Base-by-base conservation (phyloP, 2,329 filamentous ascomycete genomes). In the Alternaria rosae region DNA sequence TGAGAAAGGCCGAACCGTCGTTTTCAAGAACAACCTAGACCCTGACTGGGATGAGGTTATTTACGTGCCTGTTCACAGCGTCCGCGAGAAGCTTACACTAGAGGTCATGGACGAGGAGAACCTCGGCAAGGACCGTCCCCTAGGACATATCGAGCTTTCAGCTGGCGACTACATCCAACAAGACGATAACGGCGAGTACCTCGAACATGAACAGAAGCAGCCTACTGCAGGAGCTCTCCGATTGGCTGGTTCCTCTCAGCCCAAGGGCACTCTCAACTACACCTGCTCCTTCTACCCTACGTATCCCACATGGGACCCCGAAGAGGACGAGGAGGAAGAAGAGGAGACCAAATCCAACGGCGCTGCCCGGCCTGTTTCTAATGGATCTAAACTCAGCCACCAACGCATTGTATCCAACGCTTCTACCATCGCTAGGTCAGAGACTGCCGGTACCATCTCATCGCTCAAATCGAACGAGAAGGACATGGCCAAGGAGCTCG, bases 91-190 rank as follows among this genome's bases (percentile, higher is more conserved):
- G 74, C 84, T 99, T 28, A 89, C 89, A 1, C 82, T 99, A 17
- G 95, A 99, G 79, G 93, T 98, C 67, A 97, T 99, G 94, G 95
- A 99, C 72, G 89, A 95, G 64, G 95, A 99, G 80, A 94, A 89
- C 70, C 86, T 98, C 74, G 92, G 92, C 72, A 95, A 93, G 77
- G 95, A 99, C 78, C 91, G 95, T 59, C 91, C 91, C 43, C 86
- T 99, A 32, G 95, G 95, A 54, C 85, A 91, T 57, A 82, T 95
- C 17, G 94, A 98, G 69, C 80, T 97, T 25, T 84, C 87, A 54
- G 89, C 91, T 9, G 84, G 89, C 17, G 92, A 98, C 65, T 98
- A 92, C 76, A 87, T 98, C 65, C 81, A 82, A 6, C 89, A 97
- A 76, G 89, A 88, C 51, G 91, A 94, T 32, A 88, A 86, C 67